Conservation (phyloP, 164 flowering plant genomes). For the Pachysandra terminalis region DNA sequence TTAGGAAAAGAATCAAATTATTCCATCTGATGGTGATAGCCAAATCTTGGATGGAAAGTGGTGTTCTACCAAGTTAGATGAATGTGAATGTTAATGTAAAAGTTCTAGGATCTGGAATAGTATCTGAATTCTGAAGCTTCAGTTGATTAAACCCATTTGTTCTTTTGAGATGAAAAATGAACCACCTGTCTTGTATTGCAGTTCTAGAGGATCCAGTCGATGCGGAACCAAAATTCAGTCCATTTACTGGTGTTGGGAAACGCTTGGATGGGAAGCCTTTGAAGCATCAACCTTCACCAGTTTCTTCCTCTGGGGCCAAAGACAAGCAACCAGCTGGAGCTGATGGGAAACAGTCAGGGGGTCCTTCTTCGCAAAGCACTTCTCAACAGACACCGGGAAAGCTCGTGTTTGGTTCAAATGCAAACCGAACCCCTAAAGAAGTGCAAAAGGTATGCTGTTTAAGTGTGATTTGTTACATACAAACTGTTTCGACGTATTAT, state of each 20-base stretch:
- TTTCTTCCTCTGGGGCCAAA: constrained; percentile 38
- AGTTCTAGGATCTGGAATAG: background rate
- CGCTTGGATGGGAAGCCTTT: constrained; percentile 90
- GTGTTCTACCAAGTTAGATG: too few species aligned
- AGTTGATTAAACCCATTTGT: too few species aligned
- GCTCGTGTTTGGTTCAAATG: constrained; percentile 86
- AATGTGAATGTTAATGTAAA: background rate
- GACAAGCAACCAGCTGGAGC: constrained; percentile 41
- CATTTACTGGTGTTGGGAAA: constrained; percentile 73
- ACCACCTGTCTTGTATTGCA: constrained; percentile 23
- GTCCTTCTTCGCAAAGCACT: constrained; percentile 44
- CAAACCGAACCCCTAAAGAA: constrained; percentile 43
- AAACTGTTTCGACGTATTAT: too few species aligned
- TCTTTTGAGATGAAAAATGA: constrained; percentile 1
- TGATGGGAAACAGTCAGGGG: constrained; percentile 31
- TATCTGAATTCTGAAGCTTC: background rate
- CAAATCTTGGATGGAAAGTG: background rate
- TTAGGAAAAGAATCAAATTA: background rate
- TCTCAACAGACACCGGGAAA: constrained; percentile 78
- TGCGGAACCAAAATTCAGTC: constrained; percentile 70
- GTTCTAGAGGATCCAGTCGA: constrained; percentile 51
- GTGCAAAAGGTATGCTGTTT: constrained; percentile 42
- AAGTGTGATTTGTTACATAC: background rate
- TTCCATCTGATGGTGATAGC: background rate
- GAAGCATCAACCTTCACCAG: constrained; percentile 35